Evolutionary conservation across 306 rosid genomes (phyloP), one percentile per base, ranked within the genome.

Genomic region (Lotus japonicus): DNA sequence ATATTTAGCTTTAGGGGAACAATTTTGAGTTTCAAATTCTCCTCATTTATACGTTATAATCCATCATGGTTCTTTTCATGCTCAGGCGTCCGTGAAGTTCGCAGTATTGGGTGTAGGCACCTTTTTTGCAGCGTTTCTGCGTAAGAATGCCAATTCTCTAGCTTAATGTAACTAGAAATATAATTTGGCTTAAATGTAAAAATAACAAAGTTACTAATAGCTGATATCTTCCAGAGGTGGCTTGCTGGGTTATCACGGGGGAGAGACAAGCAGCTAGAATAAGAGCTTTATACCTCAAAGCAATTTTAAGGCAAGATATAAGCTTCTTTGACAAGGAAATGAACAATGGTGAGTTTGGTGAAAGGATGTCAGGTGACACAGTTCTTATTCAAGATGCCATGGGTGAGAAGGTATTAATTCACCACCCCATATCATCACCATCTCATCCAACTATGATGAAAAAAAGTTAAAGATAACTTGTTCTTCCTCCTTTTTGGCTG

Each of bases 231-330:
- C 23, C 80, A 88, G 95, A 91, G 86, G 76, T 91, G 64, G 62
- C 90, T 17, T 85, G 97, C 42, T 91, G 97, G 97, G 82, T 91
- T 87, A 70, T 88, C 51, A 87, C 97, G 0, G 94, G 96, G 61
- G 94, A 89, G 76, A 86, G 94, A 78, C 97, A 91, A 48, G 84
- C 97, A 42, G 83, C 94, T 26, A 57, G 91, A 74, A 88, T 91
- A 67, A 80, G 96, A 64, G 63, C 86, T 65, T 66, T 91, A 48
- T 91, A 91, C 75, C 79, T 91, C 21, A 82, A 75, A 84, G 84
- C 97, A 11, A 87, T 88, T 71, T 55, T 91, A 75, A 82, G 94
- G 71, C 97, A 91, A 82, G 97, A 91, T 54, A 75, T 91, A 26
- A 71, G 81, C 44, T 91, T 83, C 80, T 91, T 88, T 36, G 96